Evolutionary conservation across 257 asterid genomes (phyloP).

Genomic region (Rubia yunnanensis): DNA sequence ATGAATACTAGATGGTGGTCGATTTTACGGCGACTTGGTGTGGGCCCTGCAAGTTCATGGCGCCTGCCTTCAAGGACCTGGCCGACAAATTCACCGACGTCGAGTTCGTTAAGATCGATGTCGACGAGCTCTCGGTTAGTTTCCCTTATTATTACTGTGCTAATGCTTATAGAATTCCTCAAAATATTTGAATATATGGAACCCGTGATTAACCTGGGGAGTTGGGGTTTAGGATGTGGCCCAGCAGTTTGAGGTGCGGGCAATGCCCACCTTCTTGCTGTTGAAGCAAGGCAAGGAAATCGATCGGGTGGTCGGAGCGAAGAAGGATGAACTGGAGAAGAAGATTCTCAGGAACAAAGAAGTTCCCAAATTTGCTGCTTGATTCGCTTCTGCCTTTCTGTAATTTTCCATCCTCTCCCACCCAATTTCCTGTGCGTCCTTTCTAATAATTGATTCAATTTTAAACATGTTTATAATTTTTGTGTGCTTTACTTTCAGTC

Average conservation of each 20-base stretch:
- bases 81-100: constrained; percentile 55
- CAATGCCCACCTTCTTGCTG: constrained; percentile 84
- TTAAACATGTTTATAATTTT: too few relatives aligned
- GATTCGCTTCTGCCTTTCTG: not conserved
- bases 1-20: constrained; percentile 54
- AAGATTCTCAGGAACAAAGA: constrained; percentile 64
- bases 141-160: not conserved
- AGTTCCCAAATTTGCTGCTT: constrained; percentile 90
- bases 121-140: constrained; percentile 68
- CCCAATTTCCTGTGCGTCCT: not conserved
- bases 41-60: constrained; percentile 86
- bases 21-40: constrained; percentile 91
- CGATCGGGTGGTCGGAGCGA: constrained; percentile 61
- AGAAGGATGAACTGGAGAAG: constrained; percentile 65
- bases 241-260: constrained; percentile 53
- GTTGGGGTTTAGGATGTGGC: constrained; percentile 51
- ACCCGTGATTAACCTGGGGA: not conserved
- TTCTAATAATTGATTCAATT: not conserved
- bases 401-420: too few relatives aligned
- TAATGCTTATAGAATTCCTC: too few relatives aligned
- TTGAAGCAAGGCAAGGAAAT: constrained; percentile 79
- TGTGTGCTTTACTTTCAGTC: not conserved
- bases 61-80: constrained; percentile 47
- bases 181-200: not conserved
- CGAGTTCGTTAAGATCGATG: constrained; percentile 78